Evolutionary conservation across 441 rosid species (phyloP).

Genomic region (Arabidopsis lyrata): DNA sequence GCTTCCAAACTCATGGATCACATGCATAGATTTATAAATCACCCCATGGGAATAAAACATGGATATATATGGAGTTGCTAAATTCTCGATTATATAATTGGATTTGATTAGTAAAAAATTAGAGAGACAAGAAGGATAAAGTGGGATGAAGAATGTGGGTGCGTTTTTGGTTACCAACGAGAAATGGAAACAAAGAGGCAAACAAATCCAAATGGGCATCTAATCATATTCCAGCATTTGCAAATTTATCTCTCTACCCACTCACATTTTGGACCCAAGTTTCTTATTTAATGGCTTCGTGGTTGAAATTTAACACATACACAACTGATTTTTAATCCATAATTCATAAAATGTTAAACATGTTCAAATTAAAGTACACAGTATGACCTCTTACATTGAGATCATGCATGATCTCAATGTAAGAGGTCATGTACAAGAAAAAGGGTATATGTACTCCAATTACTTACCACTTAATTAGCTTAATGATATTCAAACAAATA

Average conservation of each 20-base stretch:
- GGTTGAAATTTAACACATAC: constrained; percentile 7
- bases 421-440: too few species aligned
- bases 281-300: constrained; percentile 17
- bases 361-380: too few species aligned
- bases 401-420: too few species aligned
- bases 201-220: constrained; percentile 43
- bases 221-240: constrained; percentile 42
- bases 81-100: constrained; percentile 10
- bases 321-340: too few species aligned
- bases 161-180: constrained; percentile 31
- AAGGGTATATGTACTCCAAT: too few species aligned
- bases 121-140: constrained; percentile 25
- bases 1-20: constrained; percentile 31
- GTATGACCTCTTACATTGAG: too few species aligned
- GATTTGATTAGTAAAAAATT: constrained; percentile 1
- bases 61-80: constrained; percentile 12
- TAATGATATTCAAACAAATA: too few species aligned
- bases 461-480: too few species aligned
- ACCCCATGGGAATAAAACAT: constrained; percentile 20
- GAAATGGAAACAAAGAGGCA: constrained; percentile 35
- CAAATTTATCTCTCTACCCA: constrained; percentile 33
- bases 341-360: too few species aligned
- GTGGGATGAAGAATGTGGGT: constrained; percentile 34
- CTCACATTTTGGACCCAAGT: constrained; percentile 27
- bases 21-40: constrained; percentile 16